A percentile compares a stretch with the other conserved stretches of the same genome.
These are phyloP conservation scores for Talaromyces wortmannii DNA, from an alignment of 495 filamentous ascomycete genomes.

Conservation along the genomic window DNA sequence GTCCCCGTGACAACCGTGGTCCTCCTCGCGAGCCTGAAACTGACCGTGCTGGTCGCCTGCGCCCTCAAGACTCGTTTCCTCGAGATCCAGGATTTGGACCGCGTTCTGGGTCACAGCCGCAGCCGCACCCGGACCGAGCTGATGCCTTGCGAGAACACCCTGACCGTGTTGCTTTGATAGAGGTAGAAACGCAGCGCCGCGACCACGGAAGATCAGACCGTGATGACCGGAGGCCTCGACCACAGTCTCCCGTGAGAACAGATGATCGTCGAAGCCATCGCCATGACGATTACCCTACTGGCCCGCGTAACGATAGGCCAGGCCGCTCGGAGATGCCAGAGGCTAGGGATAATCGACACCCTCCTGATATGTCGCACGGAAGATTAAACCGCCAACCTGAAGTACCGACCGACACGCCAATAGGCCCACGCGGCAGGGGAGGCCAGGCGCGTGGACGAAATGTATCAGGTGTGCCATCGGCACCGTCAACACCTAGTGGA, in stretches of 20 bases:
- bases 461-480: constrained; percentile 11
- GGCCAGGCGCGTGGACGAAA: constrained; percentile 25
- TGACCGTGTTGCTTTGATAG: constrained; percentile 16
- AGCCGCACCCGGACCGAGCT: constrained; percentile 24
- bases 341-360: constrained; percentile 15
- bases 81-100: constrained; percentile 7
- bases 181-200: constrained; percentile 23
- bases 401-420: constrained; percentile 52
- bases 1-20: constrained; percentile 25
- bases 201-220: constrained; percentile 25
- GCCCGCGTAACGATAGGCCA: constrained; percentile 30
- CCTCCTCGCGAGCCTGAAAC: constrained; percentile 23
- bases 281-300: constrained; percentile 30
- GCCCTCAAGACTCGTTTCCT: constrained; percentile 9
- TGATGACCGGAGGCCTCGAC: constrained; percentile 26
- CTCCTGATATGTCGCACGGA: constrained; percentile 47
- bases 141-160: constrained; percentile 29
- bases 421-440: constrained; percentile 57
- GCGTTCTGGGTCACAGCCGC: constrained; percentile 16
- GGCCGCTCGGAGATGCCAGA: constrained; percentile 18
- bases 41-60: constrained; percentile 28
- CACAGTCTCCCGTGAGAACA: constrained; percentile 21
- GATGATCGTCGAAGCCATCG: constrained; percentile 27
- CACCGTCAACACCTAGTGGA: constrained; percentile 14
- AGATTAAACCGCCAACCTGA: constrained; percentile 50